Percentiles rank a stretch among this genome's conserved stretches.
These are phyloP conservation scores for Kodamaea ohmeri DNA, from an alignment of 1,139 yeast genomes.

Conservation along the genomic window DNA sequence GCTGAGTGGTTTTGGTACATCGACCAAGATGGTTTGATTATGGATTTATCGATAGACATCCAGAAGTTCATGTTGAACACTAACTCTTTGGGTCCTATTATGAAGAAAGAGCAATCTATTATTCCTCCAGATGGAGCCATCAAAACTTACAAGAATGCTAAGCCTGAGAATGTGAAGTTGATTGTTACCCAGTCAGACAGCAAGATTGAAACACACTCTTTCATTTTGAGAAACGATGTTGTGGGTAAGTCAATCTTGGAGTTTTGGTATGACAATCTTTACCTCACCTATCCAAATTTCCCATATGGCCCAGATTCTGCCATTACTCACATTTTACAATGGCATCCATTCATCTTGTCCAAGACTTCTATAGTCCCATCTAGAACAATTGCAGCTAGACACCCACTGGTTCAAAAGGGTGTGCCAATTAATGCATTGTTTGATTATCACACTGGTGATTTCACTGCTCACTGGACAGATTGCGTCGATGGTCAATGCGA, in stretches of 20 bases:
- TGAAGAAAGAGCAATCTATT: constrained; percentile 66
- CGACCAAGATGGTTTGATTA: constrained; percentile 70
- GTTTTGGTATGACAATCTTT: constrained; percentile 70
- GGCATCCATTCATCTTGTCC: constrained; percentile 83
- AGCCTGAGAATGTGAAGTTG: constrained; percentile 51
- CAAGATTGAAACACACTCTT: constrained; percentile 64
- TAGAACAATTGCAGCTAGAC: constrained; percentile 37
- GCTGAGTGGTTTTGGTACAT: constrained; percentile 84
- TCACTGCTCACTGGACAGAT: constrained; percentile 57
- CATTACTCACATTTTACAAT: constrained; percentile 77
- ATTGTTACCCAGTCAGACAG: constrained; percentile 64
- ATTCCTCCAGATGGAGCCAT: constrained; percentile 67
- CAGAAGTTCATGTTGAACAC: constrained; percentile 56
- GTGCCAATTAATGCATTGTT: constrained; percentile 16
- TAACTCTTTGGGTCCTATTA: constrained; percentile 53
- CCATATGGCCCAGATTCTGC: constrained; percentile 62
- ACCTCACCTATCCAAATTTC: constrained; percentile 62
- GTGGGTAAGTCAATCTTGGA: constrained; percentile 69
- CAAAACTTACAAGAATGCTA: constrained; percentile 63
- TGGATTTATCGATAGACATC: constrained; percentile 60
- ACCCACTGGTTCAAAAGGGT: constrained; percentile 14
- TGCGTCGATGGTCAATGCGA: constrained; percentile 55
- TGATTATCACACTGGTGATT: constrained; percentile 59
- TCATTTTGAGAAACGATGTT: constrained; percentile 62
- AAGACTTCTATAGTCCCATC: constrained; percentile 72